Evolutionary conservation across 225 moss, liverwort and hornwort genomes (phyloP).

Genomic region (Pleurozium schreberi): DNA sequence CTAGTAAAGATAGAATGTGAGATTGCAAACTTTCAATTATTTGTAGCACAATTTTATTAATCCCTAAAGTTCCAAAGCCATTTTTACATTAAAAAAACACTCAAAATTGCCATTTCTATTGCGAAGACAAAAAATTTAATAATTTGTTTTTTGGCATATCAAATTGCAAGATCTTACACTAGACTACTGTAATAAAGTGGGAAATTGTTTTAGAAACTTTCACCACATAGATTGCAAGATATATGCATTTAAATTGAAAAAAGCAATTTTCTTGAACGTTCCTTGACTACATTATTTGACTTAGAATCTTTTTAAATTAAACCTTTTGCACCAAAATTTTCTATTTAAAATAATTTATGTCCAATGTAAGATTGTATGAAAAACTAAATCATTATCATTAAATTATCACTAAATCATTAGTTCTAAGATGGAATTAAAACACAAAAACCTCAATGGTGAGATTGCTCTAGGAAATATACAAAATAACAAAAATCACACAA

Average conservation of each 20-base stretch:
- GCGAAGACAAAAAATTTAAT: too few relatives aligned
- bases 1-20: neutral
- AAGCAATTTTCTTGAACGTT: rapidly evolving
- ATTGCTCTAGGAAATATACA: neutral
- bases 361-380: neutral
- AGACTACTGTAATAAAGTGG: neutral
- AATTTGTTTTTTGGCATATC: neutral
- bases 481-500: too few relatives aligned
- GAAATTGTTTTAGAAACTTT: neutral
- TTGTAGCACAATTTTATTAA: neutral
- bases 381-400: neutral
- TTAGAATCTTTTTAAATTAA: neutral
- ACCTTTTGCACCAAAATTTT: neutral
- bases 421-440: neutral
- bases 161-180: neutral
- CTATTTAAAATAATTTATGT: neutral
- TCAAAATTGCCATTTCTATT: neutral
- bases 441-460: rapidly evolving
- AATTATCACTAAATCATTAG: too few relatives aligned
- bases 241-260: neutral
- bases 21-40: neutral
- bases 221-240: neutral
- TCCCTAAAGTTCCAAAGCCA: rapidly evolving
- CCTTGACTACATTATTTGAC: too few relatives aligned
- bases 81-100: neutral